Evolutionary conservation across 2,329 filamentous ascomycete genomes (phyloP), one percentile per base, ranked within the genome.

Genomic region (Colletotrichum liriopes): DNA sequence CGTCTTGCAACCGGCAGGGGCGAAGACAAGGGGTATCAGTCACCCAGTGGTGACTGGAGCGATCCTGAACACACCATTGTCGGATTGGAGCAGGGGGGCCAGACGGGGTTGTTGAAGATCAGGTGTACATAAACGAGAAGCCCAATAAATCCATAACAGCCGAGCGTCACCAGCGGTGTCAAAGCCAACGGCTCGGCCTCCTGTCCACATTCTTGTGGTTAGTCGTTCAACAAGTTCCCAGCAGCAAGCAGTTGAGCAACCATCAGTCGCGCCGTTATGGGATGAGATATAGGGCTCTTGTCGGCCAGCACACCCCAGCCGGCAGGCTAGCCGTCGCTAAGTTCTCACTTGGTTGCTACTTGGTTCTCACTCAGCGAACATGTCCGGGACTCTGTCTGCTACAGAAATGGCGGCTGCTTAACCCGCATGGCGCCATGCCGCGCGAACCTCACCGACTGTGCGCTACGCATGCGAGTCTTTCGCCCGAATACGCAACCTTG

Each of bases 11-110:
- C 62, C 55, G 9, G n/a, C 18, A 41, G 35, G 41, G 39, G 51
- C 5, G 29, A 18, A 51, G 11, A 23, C 23, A 18, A 18, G 39
- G 41, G 61, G 45, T 9, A n/a, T 26, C 6, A 55, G 18, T 7
- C 29, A 37, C 29, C 52, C 2, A 55, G 12, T 37, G 20, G 11
- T 54, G 29, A 11, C 18, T 18, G 29, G 29, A 6, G 39, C 39
- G 55, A 54, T 41, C 63, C 55, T n/a, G n/a, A 7, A 55, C 11
- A 67, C 63, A 67, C 32, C 39, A 55, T 32, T 43, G 45, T 55
- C 35, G 55, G 47, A 71, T 71, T 47, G 43, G 60, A 51, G 32
- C 60, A 56, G 23, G 59, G 32, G 32, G 26, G 16, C 45, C 41
- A 41, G 26, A 58, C 43, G 35, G 35, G 51, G 60, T 55, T 32